These are phyloP conservation scores for Pseudogymnoascus sp. DNA, from an alignment of 2,329 filamentous ascomycete species.

Conservation along the genomic window DNA sequence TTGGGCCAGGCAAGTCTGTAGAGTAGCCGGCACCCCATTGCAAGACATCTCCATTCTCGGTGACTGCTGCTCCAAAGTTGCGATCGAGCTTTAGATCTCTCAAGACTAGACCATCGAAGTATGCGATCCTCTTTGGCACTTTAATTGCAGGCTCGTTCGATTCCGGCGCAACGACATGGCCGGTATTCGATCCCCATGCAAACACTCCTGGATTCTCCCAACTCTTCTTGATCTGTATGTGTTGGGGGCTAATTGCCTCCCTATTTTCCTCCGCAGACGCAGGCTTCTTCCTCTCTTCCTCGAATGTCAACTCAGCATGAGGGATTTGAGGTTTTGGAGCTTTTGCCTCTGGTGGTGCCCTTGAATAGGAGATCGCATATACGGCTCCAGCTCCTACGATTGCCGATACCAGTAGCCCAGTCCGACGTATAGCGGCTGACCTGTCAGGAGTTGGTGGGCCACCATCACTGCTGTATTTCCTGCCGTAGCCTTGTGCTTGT, in stretches of 20 bases:
- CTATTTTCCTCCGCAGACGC: conserved; percentile 64
- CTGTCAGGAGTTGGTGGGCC: not conserved
- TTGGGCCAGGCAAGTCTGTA: conserved; percentile 55
- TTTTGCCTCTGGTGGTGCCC: conserved; percentile 24
- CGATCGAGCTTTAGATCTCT: conserved; percentile 81
- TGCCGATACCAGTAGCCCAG: conserved; percentile 20
- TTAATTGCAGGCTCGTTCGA: conserved; percentile 74
- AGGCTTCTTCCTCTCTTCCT: conserved; percentile 54
- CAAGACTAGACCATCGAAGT: conserved; percentile 78
- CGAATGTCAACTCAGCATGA: conserved; percentile 56
- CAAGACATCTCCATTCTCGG: conserved; percentile 78
- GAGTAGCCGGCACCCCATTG: conserved; percentile 86
- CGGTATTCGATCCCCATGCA: conserved; percentile 84
- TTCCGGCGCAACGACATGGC: conserved; percentile 77
- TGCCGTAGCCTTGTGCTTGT: conserved; percentile 1
- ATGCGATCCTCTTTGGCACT: conserved; percentile 67
- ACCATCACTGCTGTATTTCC: not conserved
- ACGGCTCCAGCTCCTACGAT: conserved; percentile 22
- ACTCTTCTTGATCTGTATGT: conserved; percentile 79
- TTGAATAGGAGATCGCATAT: conserved; percentile 23
- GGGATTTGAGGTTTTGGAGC: conserved; percentile 18
- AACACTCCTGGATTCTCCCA: conserved; percentile 82
- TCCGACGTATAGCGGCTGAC: conserved; percentile 11
- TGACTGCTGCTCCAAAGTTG: conserved; percentile 78
- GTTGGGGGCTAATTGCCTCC: conserved; percentile 75